Evolutionary conservation across 2,329 filamentous ascomycete species (phyloP).

Genomic region (Leptodontidium sp.): DNA sequence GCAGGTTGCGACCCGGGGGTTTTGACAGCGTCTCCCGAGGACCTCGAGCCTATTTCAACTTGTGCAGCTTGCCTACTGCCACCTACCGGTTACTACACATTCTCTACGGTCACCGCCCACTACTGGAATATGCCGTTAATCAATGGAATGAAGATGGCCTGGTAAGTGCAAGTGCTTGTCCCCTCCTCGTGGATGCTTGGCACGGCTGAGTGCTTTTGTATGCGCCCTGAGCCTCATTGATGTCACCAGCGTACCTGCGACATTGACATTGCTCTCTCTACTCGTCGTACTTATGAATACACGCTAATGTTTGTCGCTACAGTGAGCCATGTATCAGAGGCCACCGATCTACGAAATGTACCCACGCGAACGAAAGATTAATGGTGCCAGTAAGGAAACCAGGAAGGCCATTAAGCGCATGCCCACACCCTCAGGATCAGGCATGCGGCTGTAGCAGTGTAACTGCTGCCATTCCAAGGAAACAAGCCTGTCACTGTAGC

Average conservation of each 20-base stretch:
- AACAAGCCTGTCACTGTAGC: slow-evolving; percentile 63
- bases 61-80: slow-evolving; percentile 31
- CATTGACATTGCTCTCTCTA: not conserved
- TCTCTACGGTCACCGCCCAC: slow-evolving; percentile 25
- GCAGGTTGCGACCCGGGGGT: slow-evolving; percentile 26
- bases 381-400: slow-evolving; percentile 77
- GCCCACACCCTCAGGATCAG: slow-evolving; percentile 63
- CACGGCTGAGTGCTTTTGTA: slow-evolving; percentile 21
- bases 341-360: slow-evolving; percentile 79
- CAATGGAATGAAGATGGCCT: slow-evolving; percentile 77
- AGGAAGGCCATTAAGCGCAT: slow-evolving; percentile 73
- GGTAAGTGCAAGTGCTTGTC: slow-evolving; percentile 63
- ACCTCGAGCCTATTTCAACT: slow-evolving; percentile 38
- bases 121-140: slow-evolving; percentile 67
- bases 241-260: not conserved
- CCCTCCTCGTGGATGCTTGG: slow-evolving; percentile 20
- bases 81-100: slow-evolving; percentile 30
- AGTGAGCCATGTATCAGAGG: slow-evolving; percentile 80
- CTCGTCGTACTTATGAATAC: slow-evolving; percentile 5
- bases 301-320: slow-evolving; percentile 35
- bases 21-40: slow-evolving; percentile 29
- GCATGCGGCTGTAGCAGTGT: slow-evolving; percentile 68
- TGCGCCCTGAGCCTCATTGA: slow-evolving; percentile 31
- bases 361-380: slow-evolving; percentile 70
- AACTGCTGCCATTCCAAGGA: slow-evolving; percentile 69